These are phyloP conservation scores for Entomortierella chlamydospora DNA, from an alignment of 192 early-diverging fungal species.

Conservation along the genomic window DNA sequence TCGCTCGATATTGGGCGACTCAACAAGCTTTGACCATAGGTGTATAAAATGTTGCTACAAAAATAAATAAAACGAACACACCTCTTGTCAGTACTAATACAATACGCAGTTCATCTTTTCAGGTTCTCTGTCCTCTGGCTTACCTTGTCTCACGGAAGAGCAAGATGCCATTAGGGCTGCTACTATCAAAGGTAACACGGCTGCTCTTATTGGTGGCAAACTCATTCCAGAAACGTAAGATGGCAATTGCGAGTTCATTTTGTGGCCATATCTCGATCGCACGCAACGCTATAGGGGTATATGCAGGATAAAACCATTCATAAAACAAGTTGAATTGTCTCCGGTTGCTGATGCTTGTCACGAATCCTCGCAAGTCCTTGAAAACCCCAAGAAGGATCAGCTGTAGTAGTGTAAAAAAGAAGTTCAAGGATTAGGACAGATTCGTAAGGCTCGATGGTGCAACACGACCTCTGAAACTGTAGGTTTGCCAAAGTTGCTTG, in stretches of 20 bases:
- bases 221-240: slow-evolving; percentile 84
- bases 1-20: slow-evolving; percentile 7
- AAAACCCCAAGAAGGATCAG: slow-evolving; percentile 71
- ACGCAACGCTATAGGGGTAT: slow-evolving; percentile 69
- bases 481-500: neutral
- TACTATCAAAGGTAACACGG: slow-evolving; percentile 86
- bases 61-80: neutral
- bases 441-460: no score
- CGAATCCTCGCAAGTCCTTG: slow-evolving; percentile 83
- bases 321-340: slow-evolving; percentile 77
- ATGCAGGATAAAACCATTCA: slow-evolving; percentile 85
- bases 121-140: slow-evolving; percentile 30
- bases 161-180: slow-evolving; percentile 88
- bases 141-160: slow-evolving; percentile 91
- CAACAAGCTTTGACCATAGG: slow-evolving; percentile 33
- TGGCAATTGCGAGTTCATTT: slow-evolving; percentile 71
- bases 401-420: slow-evolving; percentile 6
- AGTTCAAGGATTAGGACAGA: neutral
- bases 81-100: neutral
- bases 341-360: slow-evolving; percentile 70
- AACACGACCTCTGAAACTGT: no score
- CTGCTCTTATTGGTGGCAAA: slow-evolving; percentile 85
- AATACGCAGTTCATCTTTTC: neutral
- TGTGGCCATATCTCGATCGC: slow-evolving; percentile 74
- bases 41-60: slow-evolving; percentile 25